phyloP scores from a whole-genome alignment of 257 asterid species.

The Capsicum chinense region DNA sequence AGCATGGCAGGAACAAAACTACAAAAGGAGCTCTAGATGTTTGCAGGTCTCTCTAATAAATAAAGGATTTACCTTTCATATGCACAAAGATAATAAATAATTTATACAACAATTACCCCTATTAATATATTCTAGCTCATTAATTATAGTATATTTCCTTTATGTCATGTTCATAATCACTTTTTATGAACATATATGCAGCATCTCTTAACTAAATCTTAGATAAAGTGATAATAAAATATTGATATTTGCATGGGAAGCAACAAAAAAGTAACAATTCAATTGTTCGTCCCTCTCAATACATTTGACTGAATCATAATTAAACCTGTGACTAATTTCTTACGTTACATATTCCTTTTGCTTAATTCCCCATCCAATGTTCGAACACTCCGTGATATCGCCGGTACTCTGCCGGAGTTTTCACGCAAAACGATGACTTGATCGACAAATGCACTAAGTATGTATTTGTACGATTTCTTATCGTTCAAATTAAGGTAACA shows the following conservation, averaged over 20 bases:
- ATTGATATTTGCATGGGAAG: constrained; percentile 19
- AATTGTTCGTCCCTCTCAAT: neutral
- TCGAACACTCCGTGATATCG: constrained; percentile 29
- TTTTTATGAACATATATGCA: too few relatives aligned
- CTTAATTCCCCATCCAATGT: constrained; percentile 14
- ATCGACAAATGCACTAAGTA: constrained; percentile 75
- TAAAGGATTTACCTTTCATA: neutral
- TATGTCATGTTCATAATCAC: too few relatives aligned
- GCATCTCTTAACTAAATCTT: neutral
- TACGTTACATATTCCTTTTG: constrained; percentile 20
- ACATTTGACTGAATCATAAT: neutral
- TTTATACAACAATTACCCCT: too few relatives aligned
- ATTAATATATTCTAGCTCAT: neutral
- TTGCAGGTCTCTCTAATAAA: too few relatives aligned
- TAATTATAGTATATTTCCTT: too few relatives aligned
- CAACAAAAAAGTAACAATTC: neutral
- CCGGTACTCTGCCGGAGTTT: constrained; percentile 44
- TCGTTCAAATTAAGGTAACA: constrained; percentile 72
- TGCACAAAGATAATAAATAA: too few relatives aligned
- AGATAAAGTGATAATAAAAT: constrained; percentile 2
- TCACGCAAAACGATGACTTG: constrained; percentile 52
- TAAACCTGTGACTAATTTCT: constrained; percentile 9
- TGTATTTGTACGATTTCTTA: constrained; percentile 56
- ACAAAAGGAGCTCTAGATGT: too few relatives aligned
- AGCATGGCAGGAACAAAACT: neutral